Evolutionary conservation across 2,329 filamentous ascomycete species (phyloP).

Genomic region (Lojkania enalia): DNA sequence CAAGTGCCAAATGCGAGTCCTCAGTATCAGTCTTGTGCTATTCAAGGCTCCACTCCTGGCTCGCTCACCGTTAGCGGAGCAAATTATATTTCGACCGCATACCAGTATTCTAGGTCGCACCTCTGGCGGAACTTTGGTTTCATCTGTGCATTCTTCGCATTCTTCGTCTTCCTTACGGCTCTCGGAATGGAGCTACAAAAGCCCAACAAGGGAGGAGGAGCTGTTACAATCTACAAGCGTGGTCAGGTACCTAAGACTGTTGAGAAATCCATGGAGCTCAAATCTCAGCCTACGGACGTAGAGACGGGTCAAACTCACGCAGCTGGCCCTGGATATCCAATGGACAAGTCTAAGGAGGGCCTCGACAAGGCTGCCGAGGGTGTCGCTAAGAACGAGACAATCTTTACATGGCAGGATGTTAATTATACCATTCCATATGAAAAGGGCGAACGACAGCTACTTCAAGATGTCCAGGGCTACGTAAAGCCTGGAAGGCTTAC

Average conservation of each 20-base stretch:
- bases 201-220: constrained; percentile 61
- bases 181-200: constrained; percentile 56
- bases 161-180: constrained; percentile 53
- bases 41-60: constrained; percentile 61
- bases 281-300: constrained; percentile 51
- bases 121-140: constrained; percentile 64
- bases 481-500: constrained; percentile 90
- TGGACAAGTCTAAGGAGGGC: constrained; percentile 27
- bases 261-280: constrained; percentile 60
- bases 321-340: constrained; percentile 22
- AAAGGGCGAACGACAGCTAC: constrained; percentile 50
- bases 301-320: constrained; percentile 52
- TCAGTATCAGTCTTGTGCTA: constrained; percentile 62
- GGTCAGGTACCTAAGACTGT: constrained; percentile 64
- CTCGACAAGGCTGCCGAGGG: constrained; percentile 46
- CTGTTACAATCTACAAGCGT: constrained; percentile 65
- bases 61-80: constrained; percentile 57
- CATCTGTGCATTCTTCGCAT: constrained; percentile 54
- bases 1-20: constrained; percentile 49
- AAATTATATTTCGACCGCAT: constrained; percentile 60
- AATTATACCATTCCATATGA: constrained; percentile 70
- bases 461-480: constrained; percentile 73
- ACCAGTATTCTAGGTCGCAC: constrained; percentile 59
- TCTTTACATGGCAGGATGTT: constrained; percentile 81
- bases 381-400: constrained; percentile 63